Evolutionary conservation across 73 alveolate species (phyloP).

Genomic region (Stentor roeselii): DNA sequence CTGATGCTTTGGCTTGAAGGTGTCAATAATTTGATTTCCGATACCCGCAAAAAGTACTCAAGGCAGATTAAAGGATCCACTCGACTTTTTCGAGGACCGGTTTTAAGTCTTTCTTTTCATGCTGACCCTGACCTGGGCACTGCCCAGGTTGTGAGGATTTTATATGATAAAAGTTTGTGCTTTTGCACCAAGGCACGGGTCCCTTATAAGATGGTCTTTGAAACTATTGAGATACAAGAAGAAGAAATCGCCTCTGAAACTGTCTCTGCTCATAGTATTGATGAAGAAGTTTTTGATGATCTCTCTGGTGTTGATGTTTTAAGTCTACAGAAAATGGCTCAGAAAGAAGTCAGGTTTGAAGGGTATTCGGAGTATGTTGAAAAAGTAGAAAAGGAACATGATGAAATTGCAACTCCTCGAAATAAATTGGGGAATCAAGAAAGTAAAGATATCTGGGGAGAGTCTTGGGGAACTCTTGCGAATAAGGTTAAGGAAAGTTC

Average conservation of each 20-base stretch:
- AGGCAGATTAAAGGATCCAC: background rate
- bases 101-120: background rate
- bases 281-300: constrained; percentile 8
- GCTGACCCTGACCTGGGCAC: background rate
- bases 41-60: background rate
- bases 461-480: constrained; percentile 49
- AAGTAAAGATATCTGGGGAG: constrained; percentile 28
- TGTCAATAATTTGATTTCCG: background rate
- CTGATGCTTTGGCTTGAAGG: constrained; percentile 2
- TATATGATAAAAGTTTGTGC: background rate
- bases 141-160: constrained; percentile 9
- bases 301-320: background rate
- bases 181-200: constrained; percentile 28
- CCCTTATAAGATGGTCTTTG: constrained; percentile 17
- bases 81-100: constrained; percentile 18
- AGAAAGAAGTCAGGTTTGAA: constrained; percentile 35
- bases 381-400: background rate
- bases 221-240: background rate
- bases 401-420: background rate
- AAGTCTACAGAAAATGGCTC: background rate
- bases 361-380: constrained; percentile 27
- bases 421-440: constrained; percentile 8
- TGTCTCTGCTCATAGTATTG: background rate
- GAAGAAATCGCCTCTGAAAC: background rate
- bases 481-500: constrained; percentile 41